Percentiles rank a stretch among this genome's conserved stretches.
These are phyloP conservation scores for Cenococcum geophilum DNA, from an alignment of 495 filamentous ascomycete genomes.

Conservation along the genomic window DNA sequence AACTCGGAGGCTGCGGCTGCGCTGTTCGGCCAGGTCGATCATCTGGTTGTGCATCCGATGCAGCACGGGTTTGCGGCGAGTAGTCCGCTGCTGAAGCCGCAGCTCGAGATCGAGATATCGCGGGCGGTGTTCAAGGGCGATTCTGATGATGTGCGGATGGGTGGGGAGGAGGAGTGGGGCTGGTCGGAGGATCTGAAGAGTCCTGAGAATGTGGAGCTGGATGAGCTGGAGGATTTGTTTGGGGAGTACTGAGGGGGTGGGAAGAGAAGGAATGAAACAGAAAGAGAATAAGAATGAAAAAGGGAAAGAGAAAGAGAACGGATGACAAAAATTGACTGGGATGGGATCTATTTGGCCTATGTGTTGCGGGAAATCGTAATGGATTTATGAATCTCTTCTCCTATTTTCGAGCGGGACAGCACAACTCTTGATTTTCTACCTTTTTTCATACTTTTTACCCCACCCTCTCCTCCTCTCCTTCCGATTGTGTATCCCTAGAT, in stretches of 20 bases:
- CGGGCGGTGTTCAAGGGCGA: constrained; percentile 16
- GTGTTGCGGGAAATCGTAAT: background rate
- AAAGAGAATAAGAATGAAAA: too few relatives aligned
- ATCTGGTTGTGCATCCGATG: constrained; percentile 15
- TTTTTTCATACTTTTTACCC: background rate
- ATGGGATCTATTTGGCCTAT: too few relatives aligned
- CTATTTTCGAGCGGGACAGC: background rate
- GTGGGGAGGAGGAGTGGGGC: constrained; percentile 11
- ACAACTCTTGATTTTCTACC: background rate
- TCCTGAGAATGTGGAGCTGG: constrained; percentile 83
- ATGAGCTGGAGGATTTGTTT: constrained; percentile 88
- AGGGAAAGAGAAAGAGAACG: too few relatives aligned
- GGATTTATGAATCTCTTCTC: background rate
- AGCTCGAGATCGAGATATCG: constrained; percentile 16
- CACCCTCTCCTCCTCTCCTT: too few relatives aligned
- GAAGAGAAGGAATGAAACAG: background rate
- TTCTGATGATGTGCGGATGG: constrained; percentile 18
- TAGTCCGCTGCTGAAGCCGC: constrained; percentile 36
- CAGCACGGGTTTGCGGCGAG: constrained; percentile 27
- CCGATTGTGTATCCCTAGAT: too few relatives aligned
- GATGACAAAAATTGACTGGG: too few relatives aligned
- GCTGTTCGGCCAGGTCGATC: constrained; percentile 39
- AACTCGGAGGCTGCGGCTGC: constrained; percentile 39
- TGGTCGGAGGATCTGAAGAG: constrained; percentile 55
- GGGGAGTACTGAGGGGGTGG: constrained; percentile 43